phyloP scores from a whole-genome alignment of 257 asterid species.

The Gentiana straminea region DNA sequence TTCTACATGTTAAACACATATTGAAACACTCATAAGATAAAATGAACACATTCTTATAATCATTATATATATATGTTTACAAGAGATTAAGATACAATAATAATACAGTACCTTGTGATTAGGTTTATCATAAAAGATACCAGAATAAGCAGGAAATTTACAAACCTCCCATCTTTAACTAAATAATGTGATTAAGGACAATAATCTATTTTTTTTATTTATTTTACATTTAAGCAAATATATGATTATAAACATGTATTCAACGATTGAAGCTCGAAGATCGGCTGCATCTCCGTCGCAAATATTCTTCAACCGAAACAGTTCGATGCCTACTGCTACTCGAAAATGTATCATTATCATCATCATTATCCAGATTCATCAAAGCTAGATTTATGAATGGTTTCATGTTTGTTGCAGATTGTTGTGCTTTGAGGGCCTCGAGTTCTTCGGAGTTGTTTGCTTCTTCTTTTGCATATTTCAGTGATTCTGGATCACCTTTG shows the following conservation, averaged over 20 bases:
- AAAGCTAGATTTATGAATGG: slow-evolving; percentile 71
- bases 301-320: slow-evolving; percentile 74
- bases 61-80: too few species aligned
- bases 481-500: slow-evolving; percentile 42
- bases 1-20: too few species aligned
- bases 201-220: neutral
- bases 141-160: too few species aligned
- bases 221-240: too few species aligned
- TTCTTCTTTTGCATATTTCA: slow-evolving; percentile 53
- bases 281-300: slow-evolving; percentile 70
- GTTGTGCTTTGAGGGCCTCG: slow-evolving; percentile 29
- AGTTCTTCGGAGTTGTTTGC: slow-evolving; percentile 29
- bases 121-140: too few species aligned
- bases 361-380: slow-evolving; percentile 46
- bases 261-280: slow-evolving; percentile 53
- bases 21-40: too few species aligned
- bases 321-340: slow-evolving; percentile 50
- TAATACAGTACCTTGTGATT: too few species aligned
- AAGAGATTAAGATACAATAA: too few species aligned
- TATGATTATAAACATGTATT: slow-evolving; percentile 4
- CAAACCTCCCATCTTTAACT: slow-evolving; percentile 53
- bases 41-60: too few species aligned
- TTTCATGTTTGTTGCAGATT: slow-evolving; percentile 45
- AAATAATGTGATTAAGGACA: slow-evolving; percentile 9
- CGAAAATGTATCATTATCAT: slow-evolving; percentile 36